Conservation (phyloP, 805 yeast genomes). For the Sungouiozyma ichnusensis region DNA sequence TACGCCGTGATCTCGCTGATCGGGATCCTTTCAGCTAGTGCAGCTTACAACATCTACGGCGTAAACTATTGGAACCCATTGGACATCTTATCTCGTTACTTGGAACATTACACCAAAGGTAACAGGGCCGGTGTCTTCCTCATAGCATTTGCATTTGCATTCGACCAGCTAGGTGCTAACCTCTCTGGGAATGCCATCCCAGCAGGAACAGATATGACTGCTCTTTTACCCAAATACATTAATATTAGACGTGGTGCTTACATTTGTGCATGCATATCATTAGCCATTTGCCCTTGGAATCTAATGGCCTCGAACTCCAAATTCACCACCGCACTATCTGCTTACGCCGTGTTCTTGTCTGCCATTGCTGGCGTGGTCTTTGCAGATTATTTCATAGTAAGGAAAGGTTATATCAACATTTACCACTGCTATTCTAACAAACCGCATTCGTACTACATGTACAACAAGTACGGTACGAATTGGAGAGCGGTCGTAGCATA, state of each 20-base stretch:
- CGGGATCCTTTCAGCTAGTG: conserved; percentile 70
- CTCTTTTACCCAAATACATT: conserved; percentile 46
- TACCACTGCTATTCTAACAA: conserved; percentile 48
- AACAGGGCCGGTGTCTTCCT: conserved; percentile 65
- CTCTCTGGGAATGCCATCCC: conserved; percentile 57
- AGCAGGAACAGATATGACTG: conserved; percentile 47
- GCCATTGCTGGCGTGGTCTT: conserved; percentile 66
- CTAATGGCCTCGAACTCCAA: conserved; percentile 50
- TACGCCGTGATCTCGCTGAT: conserved; percentile 68
- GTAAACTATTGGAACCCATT: conserved; percentile 37
- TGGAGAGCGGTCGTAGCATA: conserved; percentile 74
- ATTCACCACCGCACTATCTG: conserved; percentile 66
- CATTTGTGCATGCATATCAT: conserved; percentile 57
- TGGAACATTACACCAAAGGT: conserved; percentile 32
- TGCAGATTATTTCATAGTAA: conserved; percentile 47
- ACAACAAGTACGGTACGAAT: conserved; percentile 48
- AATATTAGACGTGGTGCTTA: conserved; percentile 53
- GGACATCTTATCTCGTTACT: conserved; percentile 47
- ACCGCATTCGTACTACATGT: conserved; percentile 35
- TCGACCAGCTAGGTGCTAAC: conserved; percentile 71
- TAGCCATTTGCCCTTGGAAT: conserved; percentile 73
- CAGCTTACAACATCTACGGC: conserved; percentile 38
- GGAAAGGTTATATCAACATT: conserved; percentile 55
- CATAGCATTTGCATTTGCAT: conserved; percentile 50
- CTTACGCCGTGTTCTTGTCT: conserved; percentile 69